A percentile compares a stretch with the other conserved stretches of the same genome.
Evolutionary conservation across 1,139 yeast species (phyloP).

Genomic region (Candida glucosophila): DNA sequence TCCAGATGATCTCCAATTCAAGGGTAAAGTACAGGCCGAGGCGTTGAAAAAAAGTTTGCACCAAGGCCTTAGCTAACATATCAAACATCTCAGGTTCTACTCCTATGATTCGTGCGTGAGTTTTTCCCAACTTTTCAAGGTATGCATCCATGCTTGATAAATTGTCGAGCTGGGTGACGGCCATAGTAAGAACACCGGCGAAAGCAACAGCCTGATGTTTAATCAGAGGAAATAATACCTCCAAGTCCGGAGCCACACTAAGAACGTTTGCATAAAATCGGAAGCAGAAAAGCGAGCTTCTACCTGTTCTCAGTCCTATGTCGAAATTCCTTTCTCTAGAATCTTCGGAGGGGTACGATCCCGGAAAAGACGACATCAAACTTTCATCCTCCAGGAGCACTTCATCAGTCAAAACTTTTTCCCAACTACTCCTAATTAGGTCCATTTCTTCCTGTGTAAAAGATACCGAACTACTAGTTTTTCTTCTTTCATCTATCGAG

Average conservation of each 20-base stretch:
- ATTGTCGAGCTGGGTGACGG: slow-evolving; percentile 40
- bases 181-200: slow-evolving; percentile 70
- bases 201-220: slow-evolving; percentile 69
- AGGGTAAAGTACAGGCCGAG: slow-evolving; percentile 39
- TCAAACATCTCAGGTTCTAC: slow-evolving; percentile 69
- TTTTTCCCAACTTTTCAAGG: slow-evolving; percentile 56
- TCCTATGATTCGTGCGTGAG: slow-evolving; percentile 69
- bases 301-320: slow-evolving; percentile 8
- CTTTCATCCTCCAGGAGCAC: slow-evolving; percentile 13
- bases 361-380: slow-evolving; percentile 22
- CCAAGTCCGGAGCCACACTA: slow-evolving; percentile 44
- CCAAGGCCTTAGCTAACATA: slow-evolving; percentile 70
- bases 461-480: no score
- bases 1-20: slow-evolving; percentile 63
- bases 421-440: slow-evolving; percentile 36
- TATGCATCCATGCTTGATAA: slow-evolving; percentile 46
- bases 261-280: slow-evolving; percentile 57
- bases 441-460: slow-evolving; percentile 20
- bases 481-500: background rate
- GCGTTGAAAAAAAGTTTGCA: slow-evolving; percentile 67
- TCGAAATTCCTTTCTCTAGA: slow-evolving; percentile 2
- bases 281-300: slow-evolving; percentile 44
- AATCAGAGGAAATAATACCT: slow-evolving; percentile 53
- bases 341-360: slow-evolving; percentile 6
- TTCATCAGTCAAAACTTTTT: slow-evolving; percentile 34